A percentile compares a stretch with the other conserved stretches of the same genome.
Evolutionary conservation across 228 moss, liverwort and hornwort genomes (phyloP).

Genomic region (Sphagnum fallax): DNA sequence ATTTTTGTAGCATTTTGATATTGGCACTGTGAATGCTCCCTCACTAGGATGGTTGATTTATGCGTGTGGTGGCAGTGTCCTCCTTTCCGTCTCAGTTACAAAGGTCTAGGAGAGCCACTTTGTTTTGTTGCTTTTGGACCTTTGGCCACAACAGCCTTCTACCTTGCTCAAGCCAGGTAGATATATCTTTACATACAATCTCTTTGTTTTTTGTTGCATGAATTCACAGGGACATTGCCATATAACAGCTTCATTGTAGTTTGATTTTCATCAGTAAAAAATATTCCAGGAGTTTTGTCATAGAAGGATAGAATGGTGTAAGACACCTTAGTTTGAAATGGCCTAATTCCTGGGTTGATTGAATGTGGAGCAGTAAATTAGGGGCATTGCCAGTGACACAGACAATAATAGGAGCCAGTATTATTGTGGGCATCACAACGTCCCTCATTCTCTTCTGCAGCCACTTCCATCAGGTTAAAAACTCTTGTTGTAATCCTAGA

Average conservation of each 20-base stretch:
- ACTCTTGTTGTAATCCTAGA: too few species aligned
- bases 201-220: too few species aligned
- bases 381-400: conserved; percentile 48
- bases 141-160: conserved; percentile 87
- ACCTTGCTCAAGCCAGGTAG: conserved; percentile 76
- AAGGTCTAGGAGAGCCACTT: conserved; percentile 83
- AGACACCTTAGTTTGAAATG: too few species aligned
- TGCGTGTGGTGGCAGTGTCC: conserved; percentile 47
- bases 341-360: too few species aligned
- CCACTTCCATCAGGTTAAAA: conserved; percentile 88
- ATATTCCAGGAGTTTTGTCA: too few species aligned
- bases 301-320: too few species aligned
- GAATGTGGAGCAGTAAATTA: conserved; percentile 23
- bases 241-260: too few species aligned
- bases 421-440: conserved; percentile 83
- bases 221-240: too few species aligned
- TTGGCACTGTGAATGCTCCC: neutral
- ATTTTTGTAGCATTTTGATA: neutral
- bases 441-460: conserved; percentile 89
- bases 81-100: conserved; percentile 77
- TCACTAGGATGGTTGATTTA: neutral
- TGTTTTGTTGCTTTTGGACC: conserved; percentile 90
- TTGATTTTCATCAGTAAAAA: too few species aligned
- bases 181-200: too few species aligned
- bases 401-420: conserved; percentile 61